Conservation (phyloP, 805 yeast genomes). For the Priceomyces castillae region DNA sequence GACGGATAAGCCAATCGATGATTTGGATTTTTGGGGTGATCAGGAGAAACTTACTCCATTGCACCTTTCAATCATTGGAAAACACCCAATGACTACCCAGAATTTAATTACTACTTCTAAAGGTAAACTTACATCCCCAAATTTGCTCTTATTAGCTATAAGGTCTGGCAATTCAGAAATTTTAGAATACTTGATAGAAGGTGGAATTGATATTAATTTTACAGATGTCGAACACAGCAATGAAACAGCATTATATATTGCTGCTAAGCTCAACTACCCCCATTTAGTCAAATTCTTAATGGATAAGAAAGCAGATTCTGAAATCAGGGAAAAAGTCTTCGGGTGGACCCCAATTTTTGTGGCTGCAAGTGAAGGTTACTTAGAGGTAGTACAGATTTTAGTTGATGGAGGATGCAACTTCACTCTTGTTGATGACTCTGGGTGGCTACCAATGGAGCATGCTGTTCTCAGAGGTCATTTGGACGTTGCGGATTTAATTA, state of each 20-base stretch:
- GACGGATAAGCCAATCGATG: slow-evolving; percentile 57
- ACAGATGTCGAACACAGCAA: slow-evolving; percentile 51
- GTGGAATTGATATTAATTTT: slow-evolving; percentile 63
- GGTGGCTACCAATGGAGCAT: slow-evolving; percentile 98
- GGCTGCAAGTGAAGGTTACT: slow-evolving; percentile 83
- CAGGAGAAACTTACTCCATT: slow-evolving; percentile 78
- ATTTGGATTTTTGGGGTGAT: slow-evolving; percentile 63
- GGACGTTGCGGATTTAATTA: slow-evolving; percentile 59
- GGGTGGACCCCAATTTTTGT: slow-evolving; percentile 95
- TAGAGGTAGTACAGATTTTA: slow-evolving; percentile 54
- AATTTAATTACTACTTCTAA: slow-evolving; percentile 51
- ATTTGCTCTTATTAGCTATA: slow-evolving; percentile 63
- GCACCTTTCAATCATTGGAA: slow-evolving; percentile 78
- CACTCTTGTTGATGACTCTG: slow-evolving; percentile 69
- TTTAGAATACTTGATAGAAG: slow-evolving; percentile 49
- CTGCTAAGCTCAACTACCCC: slow-evolving; percentile 60
- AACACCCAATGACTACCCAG: slow-evolving; percentile 73
- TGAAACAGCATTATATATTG: slow-evolving; percentile 84
- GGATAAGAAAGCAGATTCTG: slow-evolving; percentile 63
- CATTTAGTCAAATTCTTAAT: slow-evolving; percentile 57
- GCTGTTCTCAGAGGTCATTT: slow-evolving; percentile 89
- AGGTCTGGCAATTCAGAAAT: slow-evolving; percentile 61
- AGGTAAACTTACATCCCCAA: slow-evolving; percentile 45
- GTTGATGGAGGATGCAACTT: slow-evolving; percentile 52
- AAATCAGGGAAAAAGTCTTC: slow-evolving; percentile 70